Conservation (phyloP, 1,139 yeast genomes). For the Pichia sp. region DNA sequence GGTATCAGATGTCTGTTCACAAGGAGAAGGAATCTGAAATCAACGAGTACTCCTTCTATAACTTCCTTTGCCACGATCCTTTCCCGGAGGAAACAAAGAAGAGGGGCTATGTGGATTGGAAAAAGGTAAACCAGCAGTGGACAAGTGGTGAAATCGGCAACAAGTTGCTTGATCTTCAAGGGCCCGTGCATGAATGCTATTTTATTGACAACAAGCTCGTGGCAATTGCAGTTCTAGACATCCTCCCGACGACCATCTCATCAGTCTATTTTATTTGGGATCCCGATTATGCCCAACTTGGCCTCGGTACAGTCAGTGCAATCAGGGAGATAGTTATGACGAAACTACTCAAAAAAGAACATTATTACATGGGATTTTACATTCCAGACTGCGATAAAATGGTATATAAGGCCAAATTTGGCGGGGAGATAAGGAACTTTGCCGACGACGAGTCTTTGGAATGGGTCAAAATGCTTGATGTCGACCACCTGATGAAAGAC, state of each 20-base stretch:
- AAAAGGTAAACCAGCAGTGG: conserved; percentile 33
- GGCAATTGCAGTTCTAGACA: conserved; percentile 75
- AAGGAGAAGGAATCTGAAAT: conserved; percentile 51
- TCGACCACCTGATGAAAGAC: conserved; percentile 33
- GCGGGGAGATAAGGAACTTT: conserved; percentile 64
- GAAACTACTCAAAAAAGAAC: conserved; percentile 33
- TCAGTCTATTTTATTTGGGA: conserved; percentile 90
- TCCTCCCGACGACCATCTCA: conserved; percentile 72
- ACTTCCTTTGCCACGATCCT: conserved; percentile 73
- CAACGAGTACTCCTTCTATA: conserved; percentile 43
- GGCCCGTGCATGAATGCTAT: conserved; percentile 73
- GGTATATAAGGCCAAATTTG: conserved; percentile 76
- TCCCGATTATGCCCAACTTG: conserved; percentile 66
- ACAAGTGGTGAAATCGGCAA: conserved; percentile 17
- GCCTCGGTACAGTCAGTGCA: conserved; percentile 77
- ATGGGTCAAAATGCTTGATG: conserved; percentile 35
- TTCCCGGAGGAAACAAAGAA: conserved; percentile 32
- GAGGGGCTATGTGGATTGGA: conserved; percentile 28
- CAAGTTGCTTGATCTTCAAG: conserved; percentile 29
- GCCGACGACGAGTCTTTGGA: not conserved
- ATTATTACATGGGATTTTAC: conserved; percentile 59
- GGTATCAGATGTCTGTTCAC: conserved; percentile 69
- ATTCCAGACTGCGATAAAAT: conserved; percentile 77
- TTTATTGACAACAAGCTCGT: conserved; percentile 58
- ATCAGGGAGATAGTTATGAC: conserved; percentile 62